These are phyloP conservation scores for Arthrobotrys sinensis DNA, from an alignment of 2,329 filamentous ascomycete genomes.

Conservation along the genomic window DNA sequence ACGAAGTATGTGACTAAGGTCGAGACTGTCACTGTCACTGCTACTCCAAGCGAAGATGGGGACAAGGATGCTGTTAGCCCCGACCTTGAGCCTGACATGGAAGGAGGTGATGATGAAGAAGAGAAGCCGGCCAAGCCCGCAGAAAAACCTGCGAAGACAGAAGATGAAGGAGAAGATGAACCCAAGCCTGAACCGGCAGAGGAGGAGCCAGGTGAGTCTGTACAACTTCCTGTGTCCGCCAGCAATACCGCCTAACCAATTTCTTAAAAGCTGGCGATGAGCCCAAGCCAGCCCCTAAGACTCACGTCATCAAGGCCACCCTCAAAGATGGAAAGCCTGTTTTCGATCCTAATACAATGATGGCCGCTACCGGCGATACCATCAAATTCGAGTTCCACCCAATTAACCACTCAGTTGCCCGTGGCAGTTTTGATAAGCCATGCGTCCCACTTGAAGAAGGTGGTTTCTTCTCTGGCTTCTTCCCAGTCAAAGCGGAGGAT, in stretches of 20 bases:
- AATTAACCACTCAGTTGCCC: conserved; percentile 82
- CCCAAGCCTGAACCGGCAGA: not conserved
- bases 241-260: not conserved
- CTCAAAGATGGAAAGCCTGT: conserved; percentile 14
- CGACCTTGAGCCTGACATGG: not conserved
- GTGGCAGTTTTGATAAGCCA: conserved; percentile 80
- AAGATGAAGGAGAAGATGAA: not conserved
- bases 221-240: not conserved
- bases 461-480: conserved; percentile 79
- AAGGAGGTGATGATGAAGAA: not conserved
- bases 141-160: conserved; percentile 8
- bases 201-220: not conserved
- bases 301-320: conserved; percentile 21
- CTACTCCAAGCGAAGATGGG: not conserved
- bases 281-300: conserved; percentile 12
- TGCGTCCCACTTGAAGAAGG: conserved; percentile 72
- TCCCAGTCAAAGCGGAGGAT: conserved; percentile 70
- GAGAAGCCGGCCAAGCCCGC: not conserved
- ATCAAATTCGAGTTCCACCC: conserved; percentile 35
- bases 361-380: conserved; percentile 19
- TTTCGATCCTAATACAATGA: conserved; percentile 21
- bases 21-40: conserved; percentile 23
- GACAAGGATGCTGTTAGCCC: not conserved
- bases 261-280: conserved; percentile 1
- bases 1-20: not conserved